phyloP scores from a whole-genome alignment of 176 grass and related monocot genomes.

The Zizania latifolia region DNA sequence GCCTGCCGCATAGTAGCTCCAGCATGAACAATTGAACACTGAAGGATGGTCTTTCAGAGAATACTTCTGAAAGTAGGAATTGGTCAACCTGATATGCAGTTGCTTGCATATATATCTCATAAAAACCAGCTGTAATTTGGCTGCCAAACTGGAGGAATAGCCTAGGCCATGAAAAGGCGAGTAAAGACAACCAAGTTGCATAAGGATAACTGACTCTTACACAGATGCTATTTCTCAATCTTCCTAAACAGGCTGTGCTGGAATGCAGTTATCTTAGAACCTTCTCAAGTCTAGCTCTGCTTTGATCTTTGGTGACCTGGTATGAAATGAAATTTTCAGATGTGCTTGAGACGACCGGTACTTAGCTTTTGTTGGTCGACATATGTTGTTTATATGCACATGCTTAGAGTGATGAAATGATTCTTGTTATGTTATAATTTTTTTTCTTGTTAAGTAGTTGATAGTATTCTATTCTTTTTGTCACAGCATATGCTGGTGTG shows the following conservation, averaged over 20 bases:
- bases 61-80: constrained; percentile 6
- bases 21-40: too few species aligned
- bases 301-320: constrained; percentile 4
- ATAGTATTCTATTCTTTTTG: constrained; percentile 3
- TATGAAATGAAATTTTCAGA: not conserved
- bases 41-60: too few species aligned
- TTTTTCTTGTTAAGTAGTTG: constrained; percentile 9
- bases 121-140: constrained; percentile 28
- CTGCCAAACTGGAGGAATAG: constrained; percentile 6
- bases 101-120: constrained; percentile 19
- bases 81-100: constrained; percentile 7
- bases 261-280: not conserved
- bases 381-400: not conserved
- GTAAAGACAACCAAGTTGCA: constrained; percentile 41
- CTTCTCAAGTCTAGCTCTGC: not conserved
- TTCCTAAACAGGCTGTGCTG: constrained; percentile 13
- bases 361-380: not conserved
- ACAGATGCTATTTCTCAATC: not conserved
- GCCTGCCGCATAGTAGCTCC: constrained; percentile 50
- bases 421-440: constrained; percentile 3
- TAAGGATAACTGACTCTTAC: constrained; percentile 39
- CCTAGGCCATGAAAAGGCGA: not conserved
- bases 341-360: constrained; percentile 14
- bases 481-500: constrained; percentile 17
- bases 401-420: not conserved